phyloP scores from a whole-genome alignment of 1,284 basidiomycete species.

The Moesziomyces antarcticus region DNA sequence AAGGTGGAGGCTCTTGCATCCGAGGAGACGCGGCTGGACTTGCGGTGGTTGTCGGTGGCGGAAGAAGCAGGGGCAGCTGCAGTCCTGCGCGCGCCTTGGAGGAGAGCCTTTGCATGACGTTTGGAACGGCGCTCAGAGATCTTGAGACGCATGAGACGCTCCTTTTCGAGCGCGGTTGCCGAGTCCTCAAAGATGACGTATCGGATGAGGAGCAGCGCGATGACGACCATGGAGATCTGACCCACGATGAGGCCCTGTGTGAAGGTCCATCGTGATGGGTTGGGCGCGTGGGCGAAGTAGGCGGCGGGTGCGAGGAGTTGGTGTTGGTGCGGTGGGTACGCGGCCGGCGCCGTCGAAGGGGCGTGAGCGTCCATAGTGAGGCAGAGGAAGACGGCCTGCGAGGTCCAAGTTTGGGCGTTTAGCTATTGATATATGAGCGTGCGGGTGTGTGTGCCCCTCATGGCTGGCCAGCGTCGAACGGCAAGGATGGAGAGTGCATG shows the following conservation, averaged over 20 bases:
- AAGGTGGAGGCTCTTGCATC: conserved; percentile 24
- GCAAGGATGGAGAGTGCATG: background rate
- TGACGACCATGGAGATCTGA: conserved; percentile 70
- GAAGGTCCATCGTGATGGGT: conserved; percentile 68
- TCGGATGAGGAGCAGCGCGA: conserved; percentile 66
- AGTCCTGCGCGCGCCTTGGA: conserved; percentile 24
- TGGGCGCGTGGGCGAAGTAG: conserved; percentile 25
- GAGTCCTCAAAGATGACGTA: conserved; percentile 72
- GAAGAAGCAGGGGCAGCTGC: background rate
- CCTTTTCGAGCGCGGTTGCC: conserved; percentile 44
- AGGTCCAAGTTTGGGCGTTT: background rate
- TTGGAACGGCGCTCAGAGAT: conserved; percentile 42
- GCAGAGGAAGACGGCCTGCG: background rate
- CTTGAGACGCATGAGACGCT: conserved; percentile 49
- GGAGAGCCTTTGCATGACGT: conserved; percentile 37
- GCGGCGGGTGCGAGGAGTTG: conserved; percentile 9
- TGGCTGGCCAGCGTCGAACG: background rate
- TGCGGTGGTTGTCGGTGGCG: conserved; percentile 14
- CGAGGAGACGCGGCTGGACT: conserved; percentile 25
- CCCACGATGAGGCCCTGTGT: conserved; percentile 72
- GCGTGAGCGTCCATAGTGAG: conserved; percentile 18
- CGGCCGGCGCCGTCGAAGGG: no score
- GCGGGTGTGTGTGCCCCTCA: background rate
- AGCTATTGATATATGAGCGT: no score
- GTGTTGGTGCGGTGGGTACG: conserved; percentile 17